These are phyloP conservation scores for Berkeleyomyces basicola DNA, from an alignment of 2,329 filamentous ascomycete genomes.

Conservation along the genomic window DNA sequence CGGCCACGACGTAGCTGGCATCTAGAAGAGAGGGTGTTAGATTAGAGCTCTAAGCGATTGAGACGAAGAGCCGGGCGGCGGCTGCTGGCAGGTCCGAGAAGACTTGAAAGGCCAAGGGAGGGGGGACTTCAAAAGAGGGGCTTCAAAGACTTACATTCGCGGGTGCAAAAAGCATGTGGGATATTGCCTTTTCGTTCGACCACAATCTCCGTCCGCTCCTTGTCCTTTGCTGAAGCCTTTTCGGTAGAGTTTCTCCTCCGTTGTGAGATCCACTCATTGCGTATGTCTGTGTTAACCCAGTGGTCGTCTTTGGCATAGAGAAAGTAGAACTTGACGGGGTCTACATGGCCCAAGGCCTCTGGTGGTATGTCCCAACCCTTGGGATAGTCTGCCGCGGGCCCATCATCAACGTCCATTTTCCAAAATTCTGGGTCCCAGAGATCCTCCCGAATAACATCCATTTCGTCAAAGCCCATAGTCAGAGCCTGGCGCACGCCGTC, in stretches of 20 bases:
- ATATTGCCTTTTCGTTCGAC: constrained; percentile 36
- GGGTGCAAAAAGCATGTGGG: constrained; percentile 43
- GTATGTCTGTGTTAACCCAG: constrained; percentile 41
- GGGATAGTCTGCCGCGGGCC: not conserved
- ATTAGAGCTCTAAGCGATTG: constrained; percentile 4
- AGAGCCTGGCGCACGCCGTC: constrained; percentile 45
- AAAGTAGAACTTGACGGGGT: constrained; percentile 34
- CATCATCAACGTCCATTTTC: constrained; percentile 20
- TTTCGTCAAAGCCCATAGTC: constrained; percentile 42
- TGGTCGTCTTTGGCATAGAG: constrained; percentile 44
- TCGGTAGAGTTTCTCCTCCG: constrained; percentile 3
- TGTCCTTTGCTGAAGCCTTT: constrained; percentile 15
- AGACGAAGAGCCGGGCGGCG: no score
- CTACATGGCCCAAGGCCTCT: constrained; percentile 16
- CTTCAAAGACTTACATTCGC: constrained; percentile 21
- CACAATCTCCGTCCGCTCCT: constrained; percentile 29
- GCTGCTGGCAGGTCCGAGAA: no score
- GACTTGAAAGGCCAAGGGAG: not conserved
- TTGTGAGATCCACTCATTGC: constrained; percentile 37
- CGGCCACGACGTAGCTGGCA: constrained; percentile 11
- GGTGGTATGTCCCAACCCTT: not conserved
- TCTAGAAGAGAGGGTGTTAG: not conserved
- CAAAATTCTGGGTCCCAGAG: constrained; percentile 43
- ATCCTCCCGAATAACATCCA: constrained; percentile 41
- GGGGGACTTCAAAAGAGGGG: not conserved